Conservation (phyloP, 495 filamentous ascomycete species). For the Delitschia confertaspora region DNA sequence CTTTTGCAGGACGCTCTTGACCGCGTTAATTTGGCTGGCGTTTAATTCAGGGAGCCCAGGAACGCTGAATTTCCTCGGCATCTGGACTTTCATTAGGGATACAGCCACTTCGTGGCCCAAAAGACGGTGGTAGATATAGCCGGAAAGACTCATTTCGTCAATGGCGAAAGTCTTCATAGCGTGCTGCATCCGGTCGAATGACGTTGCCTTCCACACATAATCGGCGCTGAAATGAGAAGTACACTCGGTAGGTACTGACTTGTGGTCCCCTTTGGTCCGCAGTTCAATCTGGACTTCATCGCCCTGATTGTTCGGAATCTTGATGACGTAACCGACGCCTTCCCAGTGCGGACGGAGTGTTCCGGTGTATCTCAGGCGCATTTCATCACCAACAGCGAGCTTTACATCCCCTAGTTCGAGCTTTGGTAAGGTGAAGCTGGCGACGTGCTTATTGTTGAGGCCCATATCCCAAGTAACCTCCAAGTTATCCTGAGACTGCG, state of each 20-base stretch:
- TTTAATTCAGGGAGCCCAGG: conserved; percentile 95
- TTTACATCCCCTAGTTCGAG: conserved; percentile 98
- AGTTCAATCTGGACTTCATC: conserved; percentile 96
- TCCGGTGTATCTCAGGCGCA: conserved; percentile 93
- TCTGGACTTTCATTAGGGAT: conserved; percentile 90
- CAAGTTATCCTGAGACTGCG: conserved; percentile 89
- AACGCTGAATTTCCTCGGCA: conserved; percentile 95
- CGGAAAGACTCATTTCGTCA: conserved; percentile 96
- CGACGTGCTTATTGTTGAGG: conserved; percentile 94
- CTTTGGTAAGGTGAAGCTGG: conserved; percentile 93
- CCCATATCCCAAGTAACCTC: conserved; percentile 94
- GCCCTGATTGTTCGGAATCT: conserved; percentile 98
- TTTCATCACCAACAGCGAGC: conserved; percentile 94
- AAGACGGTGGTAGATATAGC: conserved; percentile 97
- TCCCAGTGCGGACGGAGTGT: conserved; percentile 94
- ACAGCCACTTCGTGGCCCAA: conserved; percentile 94
- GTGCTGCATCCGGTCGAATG: conserved; percentile 97
- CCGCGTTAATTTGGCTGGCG: conserved; percentile 88
- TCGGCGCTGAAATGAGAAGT: conserved; percentile 97
- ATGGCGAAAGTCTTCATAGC: conserved; percentile 99
- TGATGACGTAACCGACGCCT: conserved; percentile 97
- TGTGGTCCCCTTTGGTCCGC: conserved; percentile 81
- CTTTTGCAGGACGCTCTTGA: conserved; percentile 89
- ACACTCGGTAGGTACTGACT: conserved; percentile 92
- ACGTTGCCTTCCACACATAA: conserved; percentile 99